Evolutionary conservation across 331 rosid species (phyloP).

Genomic region (Erythrophleum ivorense): DNA sequence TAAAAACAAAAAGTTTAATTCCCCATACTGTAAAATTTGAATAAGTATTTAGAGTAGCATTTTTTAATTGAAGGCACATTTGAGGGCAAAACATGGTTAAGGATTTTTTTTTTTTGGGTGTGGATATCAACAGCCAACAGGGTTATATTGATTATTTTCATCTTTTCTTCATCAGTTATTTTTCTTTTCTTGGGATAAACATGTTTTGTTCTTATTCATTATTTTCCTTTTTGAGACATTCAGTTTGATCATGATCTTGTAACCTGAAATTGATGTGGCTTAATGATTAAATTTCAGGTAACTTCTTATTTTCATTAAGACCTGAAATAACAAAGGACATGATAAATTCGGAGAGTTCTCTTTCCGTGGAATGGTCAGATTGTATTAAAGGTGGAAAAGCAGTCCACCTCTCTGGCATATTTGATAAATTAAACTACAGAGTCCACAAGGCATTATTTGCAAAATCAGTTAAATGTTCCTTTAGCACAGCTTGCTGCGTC

Average conservation of each 20-base stretch:
- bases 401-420: slow-evolving; percentile 79
- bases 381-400: slow-evolving; percentile 91
- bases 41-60: neutral
- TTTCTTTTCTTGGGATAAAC: neutral
- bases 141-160: slow-evolving; percentile 4
- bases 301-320: slow-evolving; percentile 85
- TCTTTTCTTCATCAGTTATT: neutral
- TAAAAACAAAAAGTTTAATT: neutral
- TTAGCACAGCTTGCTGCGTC: slow-evolving; percentile 70
- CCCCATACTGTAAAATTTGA: neutral
- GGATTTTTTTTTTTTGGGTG: neutral
- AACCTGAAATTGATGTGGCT: slow-evolving; percentile 38
- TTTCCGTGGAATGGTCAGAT: slow-evolving; percentile 81
- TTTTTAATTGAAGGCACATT: slow-evolving; percentile 10
- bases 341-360: slow-evolving; percentile 50
- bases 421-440: slow-evolving; percentile 82
- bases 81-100: neutral
- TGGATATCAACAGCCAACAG: neutral
- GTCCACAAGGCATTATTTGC: slow-evolving; percentile 76
- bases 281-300: slow-evolving; percentile 74
- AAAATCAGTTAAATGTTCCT: slow-evolving; percentile 67
- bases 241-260: slow-evolving; percentile 26
- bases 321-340: slow-evolving; percentile 64
- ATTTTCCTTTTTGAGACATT: slow-evolving; percentile 7
- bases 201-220: neutral